These are phyloP conservation scores for Cladosporium phlei DNA, from an alignment of 2,329 filamentous ascomycete species.

Conservation along the genomic window DNA sequence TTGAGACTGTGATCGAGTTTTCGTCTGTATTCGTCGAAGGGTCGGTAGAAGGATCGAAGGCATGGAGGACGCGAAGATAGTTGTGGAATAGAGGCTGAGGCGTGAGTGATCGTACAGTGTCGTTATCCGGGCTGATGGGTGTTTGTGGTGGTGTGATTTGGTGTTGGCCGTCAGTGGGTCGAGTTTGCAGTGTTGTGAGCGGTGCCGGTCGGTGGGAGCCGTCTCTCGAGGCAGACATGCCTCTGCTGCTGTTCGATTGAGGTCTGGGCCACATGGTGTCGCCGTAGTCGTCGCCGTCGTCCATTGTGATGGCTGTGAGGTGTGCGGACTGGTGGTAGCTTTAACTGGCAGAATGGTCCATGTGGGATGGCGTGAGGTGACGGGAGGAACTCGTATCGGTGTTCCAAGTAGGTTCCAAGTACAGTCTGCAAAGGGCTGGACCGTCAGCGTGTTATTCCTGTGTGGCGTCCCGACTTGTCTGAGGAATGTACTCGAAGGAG, in stretches of 20 bases:
- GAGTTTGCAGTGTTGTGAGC: slow-evolving; percentile 8
- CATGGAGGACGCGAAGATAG: slow-evolving; percentile 90
- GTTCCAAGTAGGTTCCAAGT: slow-evolving; percentile 6
- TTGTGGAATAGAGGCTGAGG: slow-evolving; percentile 73
- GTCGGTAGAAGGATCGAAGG: slow-evolving; percentile 75
- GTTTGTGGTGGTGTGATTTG: slow-evolving; percentile 20
- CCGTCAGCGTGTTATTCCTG: slow-evolving; percentile 11
- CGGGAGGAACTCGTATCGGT: slow-evolving; percentile 4
- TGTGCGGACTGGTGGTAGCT: neutral
- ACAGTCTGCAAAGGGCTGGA: slow-evolving; percentile 7
- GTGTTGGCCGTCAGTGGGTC: neutral
- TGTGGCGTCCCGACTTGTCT: slow-evolving; percentile 3
- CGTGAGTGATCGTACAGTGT: slow-evolving; percentile 11
- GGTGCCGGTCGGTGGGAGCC: slow-evolving; percentile 2
- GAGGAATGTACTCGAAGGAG: slow-evolving; percentile 6
- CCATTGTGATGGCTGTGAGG: neutral
- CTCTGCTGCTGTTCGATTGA: slow-evolving; percentile 1
- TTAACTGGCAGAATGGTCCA: slow-evolving; percentile 9
- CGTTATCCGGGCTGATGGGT: slow-evolving; percentile 16
- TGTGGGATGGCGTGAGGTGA: slow-evolving; percentile 1
- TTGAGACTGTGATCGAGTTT: slow-evolving; percentile 66
- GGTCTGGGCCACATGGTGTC: slow-evolving; percentile 1
- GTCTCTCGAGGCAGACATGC: slow-evolving; percentile 12
- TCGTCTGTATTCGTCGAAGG: slow-evolving; percentile 67
- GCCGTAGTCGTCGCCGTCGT: slow-evolving; percentile 4